phyloP scores from a whole-genome alignment of 1,284 basidiomycete genomes.

The Ganoderma sinense region DNA sequence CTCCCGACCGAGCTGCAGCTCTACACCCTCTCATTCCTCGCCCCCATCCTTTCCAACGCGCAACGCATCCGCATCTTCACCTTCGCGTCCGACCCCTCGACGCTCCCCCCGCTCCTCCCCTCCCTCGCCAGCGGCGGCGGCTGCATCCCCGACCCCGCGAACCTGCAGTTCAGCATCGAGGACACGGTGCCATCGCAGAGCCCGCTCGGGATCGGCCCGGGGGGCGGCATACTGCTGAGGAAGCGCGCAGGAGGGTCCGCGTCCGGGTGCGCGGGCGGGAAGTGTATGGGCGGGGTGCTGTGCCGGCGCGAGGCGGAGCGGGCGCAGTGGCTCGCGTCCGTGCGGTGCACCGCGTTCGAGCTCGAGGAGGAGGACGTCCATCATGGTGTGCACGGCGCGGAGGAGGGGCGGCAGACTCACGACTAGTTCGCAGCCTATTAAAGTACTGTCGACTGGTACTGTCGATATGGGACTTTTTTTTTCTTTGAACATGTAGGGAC shows the following conservation, averaged over 20 bases:
- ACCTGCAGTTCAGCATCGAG: slow-evolving; percentile 31
- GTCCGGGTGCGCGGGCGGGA: slow-evolving; percentile 40
- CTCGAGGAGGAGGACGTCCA: slow-evolving; percentile 31
- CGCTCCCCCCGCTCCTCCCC: slow-evolving; percentile 60
- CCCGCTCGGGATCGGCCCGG: slow-evolving; percentile 23
- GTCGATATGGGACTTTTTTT: background rate
- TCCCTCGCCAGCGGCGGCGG: slow-evolving; percentile 31
- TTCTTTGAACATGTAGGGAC: slow-evolving; percentile 8
- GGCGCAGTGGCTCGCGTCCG: slow-evolving; percentile 50
- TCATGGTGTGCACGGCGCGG: background rate
- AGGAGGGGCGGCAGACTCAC: background rate
- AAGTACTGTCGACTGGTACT: background rate
- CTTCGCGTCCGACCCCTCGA: slow-evolving; percentile 59
- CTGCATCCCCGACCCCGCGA: slow-evolving; percentile 47
- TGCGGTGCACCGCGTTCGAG: slow-evolving; percentile 60
- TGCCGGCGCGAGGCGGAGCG: slow-evolving; percentile 52
- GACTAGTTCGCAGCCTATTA: background rate
- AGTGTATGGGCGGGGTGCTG: slow-evolving; percentile 45
- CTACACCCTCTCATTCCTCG: slow-evolving; percentile 62
- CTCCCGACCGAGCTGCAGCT: slow-evolving; percentile 70
- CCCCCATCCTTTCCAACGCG: slow-evolving; percentile 61
- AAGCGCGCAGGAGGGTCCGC: slow-evolving; percentile 22
- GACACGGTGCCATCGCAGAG: slow-evolving; percentile 11
- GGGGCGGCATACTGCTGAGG: slow-evolving; percentile 26
- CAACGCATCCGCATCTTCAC: slow-evolving; percentile 64